Evolutionary conservation across 257 asterid genomes (phyloP).

Genomic region (Gentiana macrophylla): DNA sequence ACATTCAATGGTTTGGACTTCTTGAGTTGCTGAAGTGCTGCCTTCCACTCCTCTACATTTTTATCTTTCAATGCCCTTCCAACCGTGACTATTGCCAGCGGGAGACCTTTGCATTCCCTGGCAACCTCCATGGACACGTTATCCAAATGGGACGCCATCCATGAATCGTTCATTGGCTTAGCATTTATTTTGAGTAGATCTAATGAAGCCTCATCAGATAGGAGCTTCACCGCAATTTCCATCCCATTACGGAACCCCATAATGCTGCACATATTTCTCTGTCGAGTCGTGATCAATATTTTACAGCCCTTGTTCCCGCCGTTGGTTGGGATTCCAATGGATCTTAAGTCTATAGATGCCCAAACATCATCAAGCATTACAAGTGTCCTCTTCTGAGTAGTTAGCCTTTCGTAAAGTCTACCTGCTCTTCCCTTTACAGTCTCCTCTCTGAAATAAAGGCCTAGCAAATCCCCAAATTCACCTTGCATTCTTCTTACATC

Average conservation of each 20-base stretch:
- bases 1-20: conserved; percentile 5
- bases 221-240: not conserved
- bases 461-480: conserved; percentile 2
- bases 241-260: conserved; percentile 1
- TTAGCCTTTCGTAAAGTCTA: not conserved
- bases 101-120: conserved; percentile 9
- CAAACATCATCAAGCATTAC: conserved; percentile 14
- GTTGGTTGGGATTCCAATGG: conserved; percentile 11
- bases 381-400: conserved; percentile 6
- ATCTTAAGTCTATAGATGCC: conserved; percentile 3
- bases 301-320: conserved; percentile 1
- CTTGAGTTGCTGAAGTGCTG: conserved; percentile 8
- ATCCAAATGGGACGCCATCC: not conserved
- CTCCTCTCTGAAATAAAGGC: not conserved
- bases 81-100: conserved; percentile 5
- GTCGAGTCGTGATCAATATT: conserved; percentile 2
- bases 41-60: conserved; percentile 1
- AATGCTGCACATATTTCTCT: not conserved
- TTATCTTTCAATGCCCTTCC: conserved; percentile 3
- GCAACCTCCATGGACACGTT: conserved; percentile 1
- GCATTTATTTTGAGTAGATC: not conserved
- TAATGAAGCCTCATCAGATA: not conserved
- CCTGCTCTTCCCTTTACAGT: conserved; percentile 1
- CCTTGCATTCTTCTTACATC: conserved; percentile 7
- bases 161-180: not conserved